Base-by-base conservation (phyloP, 306 rosid genomes). In the Cyclanthera cordifolia region DNA sequence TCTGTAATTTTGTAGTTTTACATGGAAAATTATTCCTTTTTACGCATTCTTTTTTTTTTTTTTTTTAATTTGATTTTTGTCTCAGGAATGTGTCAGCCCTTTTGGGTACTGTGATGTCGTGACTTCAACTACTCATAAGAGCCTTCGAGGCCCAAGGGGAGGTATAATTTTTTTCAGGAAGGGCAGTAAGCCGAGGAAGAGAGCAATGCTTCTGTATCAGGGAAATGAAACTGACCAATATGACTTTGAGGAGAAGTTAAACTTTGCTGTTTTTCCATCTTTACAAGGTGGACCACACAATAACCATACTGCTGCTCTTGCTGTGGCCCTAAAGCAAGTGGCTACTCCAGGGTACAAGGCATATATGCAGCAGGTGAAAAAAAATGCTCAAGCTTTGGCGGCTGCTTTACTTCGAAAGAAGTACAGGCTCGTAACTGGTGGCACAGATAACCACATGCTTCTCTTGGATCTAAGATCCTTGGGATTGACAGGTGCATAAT, bases 141-240 rank as follows among this genome's bases (percentile, higher is more conserved):
- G 98, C 78, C 96, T 93, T 75, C 90, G 98, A 53, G 98, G 98
- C 72, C 98, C 98, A 4, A 93, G 98, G 82, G 98, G 98, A 46
- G 98, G 98, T 55, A 93, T 93, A 77, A 93, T 93, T 53, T 93
- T 93, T 74, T 93, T 75, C 53, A 82, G 91, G 77, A 93, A 87
- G 79, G 98, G 98, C 74, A 12, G 76, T 14, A 93, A 87, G 86
- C 90, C 90, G 30, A 89, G 84, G 87, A 89, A 79, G 86, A 86
- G 87, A 78, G 95, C 90, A 54, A 73, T 80, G 57, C 86, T 85
- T 58, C 70, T 80, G 72, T 79, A 72, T 67, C 95, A 89, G 75
- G 98, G 90, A 72, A 69, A 79, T 68, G 91, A 84, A 75, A 77
- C 78, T 69, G 87, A 86, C 56, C 88, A 83, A 32, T 93, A 85